A percentile compares a stretch with the other conserved stretches of the same genome.
phyloP scores from a whole-genome alignment of 345 rosid species.

The Syzygium oleosum region DNA sequence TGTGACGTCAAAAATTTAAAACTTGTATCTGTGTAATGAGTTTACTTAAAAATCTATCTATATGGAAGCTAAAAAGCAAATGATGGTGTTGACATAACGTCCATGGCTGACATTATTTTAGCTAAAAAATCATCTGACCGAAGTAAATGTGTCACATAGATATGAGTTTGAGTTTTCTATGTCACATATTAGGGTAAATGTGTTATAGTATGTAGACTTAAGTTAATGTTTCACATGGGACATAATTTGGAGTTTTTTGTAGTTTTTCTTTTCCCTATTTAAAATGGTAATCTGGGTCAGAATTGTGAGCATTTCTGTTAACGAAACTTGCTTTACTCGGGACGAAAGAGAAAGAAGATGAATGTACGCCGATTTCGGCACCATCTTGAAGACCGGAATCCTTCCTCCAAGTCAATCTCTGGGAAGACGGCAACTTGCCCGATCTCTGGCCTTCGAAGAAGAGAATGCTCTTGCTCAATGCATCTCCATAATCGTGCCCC shows the following conservation, averaged over 20 bases:
- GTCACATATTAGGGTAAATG: no score
- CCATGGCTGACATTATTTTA: no score
- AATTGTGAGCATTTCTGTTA: not conserved
- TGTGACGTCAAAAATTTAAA: no score
- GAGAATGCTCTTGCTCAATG: constrained; percentile 47
- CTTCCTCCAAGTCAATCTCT: constrained; percentile 54
- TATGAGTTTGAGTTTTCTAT: no score
- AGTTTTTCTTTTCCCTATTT: not conserved
- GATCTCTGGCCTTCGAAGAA: constrained; percentile 74
- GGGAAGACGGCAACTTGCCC: constrained; percentile 38
- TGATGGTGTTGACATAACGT: no score
- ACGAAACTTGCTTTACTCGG: not conserved
- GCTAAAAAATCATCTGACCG: not conserved
- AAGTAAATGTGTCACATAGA: not conserved
- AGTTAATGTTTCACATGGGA: no score
- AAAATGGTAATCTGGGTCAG: not conserved
- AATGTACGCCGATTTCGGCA: constrained; percentile 16
- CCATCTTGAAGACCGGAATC: constrained; percentile 57
- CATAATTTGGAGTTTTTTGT: no score
- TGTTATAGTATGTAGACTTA: no score
- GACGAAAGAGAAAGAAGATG: not conserved
- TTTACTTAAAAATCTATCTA: no score
- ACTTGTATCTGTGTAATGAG: no score
- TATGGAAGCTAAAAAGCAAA: no score
- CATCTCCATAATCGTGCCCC: constrained; percentile 47